phyloP scores from a whole-genome alignment of 345 rosid species.

The Citrus hindsii region DNA sequence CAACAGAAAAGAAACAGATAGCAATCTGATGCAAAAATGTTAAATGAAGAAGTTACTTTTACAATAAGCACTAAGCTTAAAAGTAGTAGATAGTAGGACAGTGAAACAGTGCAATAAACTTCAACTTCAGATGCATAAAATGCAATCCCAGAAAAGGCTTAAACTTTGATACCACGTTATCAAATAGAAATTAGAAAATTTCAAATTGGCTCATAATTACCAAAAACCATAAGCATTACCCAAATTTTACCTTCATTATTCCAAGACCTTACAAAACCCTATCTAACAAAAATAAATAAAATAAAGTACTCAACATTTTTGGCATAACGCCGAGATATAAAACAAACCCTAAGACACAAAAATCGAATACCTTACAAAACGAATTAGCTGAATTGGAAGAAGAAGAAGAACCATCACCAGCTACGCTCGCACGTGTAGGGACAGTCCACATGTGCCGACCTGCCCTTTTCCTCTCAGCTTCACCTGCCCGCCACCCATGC shows the following conservation, averaged over 20 bases:
- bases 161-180: too few species aligned
- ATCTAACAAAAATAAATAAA: background rate
- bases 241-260: too few species aligned
- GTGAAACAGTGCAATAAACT: background rate
- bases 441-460: slow-evolving; percentile 30
- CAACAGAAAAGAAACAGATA: too few species aligned
- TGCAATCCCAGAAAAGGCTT: too few species aligned
- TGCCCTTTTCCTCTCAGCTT: slow-evolving; percentile 19
- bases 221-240: too few species aligned
- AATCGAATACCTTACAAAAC: background rate
- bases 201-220: too few species aligned
- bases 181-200: too few species aligned
- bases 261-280: background rate
- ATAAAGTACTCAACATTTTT: background rate
- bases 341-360: background rate
- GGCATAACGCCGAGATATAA: background rate
- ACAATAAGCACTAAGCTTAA: background rate
- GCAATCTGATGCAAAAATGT: background rate
- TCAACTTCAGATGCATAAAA: background rate
- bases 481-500: slow-evolving; percentile 26
- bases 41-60: background rate
- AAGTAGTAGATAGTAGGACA: background rate
- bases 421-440: slow-evolving; percentile 22
- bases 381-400: background rate
- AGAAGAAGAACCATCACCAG: slow-evolving; percentile 19